Evolutionary conservation across 176 grass and related monocot genomes (phyloP), one percentile per base, ranked within the genome.

Genomic region (Bonia amplexicaulis): DNA sequence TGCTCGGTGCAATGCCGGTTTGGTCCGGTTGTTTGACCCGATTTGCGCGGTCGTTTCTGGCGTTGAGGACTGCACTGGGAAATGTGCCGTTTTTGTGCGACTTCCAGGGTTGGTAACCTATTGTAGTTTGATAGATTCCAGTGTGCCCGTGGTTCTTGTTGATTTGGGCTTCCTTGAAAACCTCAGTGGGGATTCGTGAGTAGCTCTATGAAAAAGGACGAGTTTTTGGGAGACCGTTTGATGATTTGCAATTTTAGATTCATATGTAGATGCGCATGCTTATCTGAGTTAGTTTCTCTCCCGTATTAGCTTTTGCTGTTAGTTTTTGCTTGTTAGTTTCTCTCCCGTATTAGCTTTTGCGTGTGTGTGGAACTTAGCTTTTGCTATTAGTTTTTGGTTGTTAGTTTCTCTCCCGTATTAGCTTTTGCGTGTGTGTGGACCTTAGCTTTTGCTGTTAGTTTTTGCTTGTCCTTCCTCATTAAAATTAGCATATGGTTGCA

Each of bases 1-100:
- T 85, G 73, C 22, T 33, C 48, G 73, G 73, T 76, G 73, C 73
- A 69, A 78, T 85, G 83, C 35, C n/a, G 47, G 72, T 53, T 51
- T 47, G 2, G 29, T 65, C 15, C 12, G 71, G 29, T 76, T 40
- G 57, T 7, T 42, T 84, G 82, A 42, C 53, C 33, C 46, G 59
- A 54, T 52, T 76, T 54, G 58, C 14, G 71, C 13, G 13, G 45
- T 22, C 2, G 55, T 52, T 54, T 51, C 11, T 26, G 11, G 11
- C 23, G 51, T 61, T 61, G 58, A 61, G 58, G 58, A 61, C 12
- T 66, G 14, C 63, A 39, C 68, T 40, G 14, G 59, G 46, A 41
- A 84, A 66, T 66, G 59, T 16, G 44, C 14, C 9, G 45, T 52
- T 66, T 54, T 13, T 44, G 42, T 71, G 68, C 20, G 46, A 5